Evolutionary conservation across 495 filamentous ascomycete species (phyloP), one percentile per base, ranked within the genome.

Genomic region (Aspergillus asperescens): DNA sequence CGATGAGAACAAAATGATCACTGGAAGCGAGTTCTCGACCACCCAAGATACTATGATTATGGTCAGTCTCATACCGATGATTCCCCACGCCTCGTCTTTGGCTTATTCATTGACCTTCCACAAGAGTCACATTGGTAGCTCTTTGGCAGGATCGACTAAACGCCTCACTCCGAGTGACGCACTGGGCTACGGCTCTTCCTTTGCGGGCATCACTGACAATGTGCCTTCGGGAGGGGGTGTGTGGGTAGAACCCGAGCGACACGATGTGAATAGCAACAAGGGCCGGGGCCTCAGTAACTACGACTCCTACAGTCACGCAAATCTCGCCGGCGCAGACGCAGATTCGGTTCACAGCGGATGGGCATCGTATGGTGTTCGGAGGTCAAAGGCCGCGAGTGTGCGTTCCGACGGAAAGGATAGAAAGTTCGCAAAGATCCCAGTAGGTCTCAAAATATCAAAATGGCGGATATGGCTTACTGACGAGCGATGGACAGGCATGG

Each of bases 371-470:
- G 51, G 50, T 5, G 22, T 43, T 10, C 19, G 27, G 15, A 18
- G 24, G n/a, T 42, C 47, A 22, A 16, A 23, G 12, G 22, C 31
- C 32, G 27, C 35, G 22, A 47, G 18, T 12, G 44, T 34, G 3
- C 45, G 20, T 7, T 15, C n/a, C 0, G 27, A 27, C 27, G 20
- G 35, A 15, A 46, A 45, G 39, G 40, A 35, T 3, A 45, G 56
- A 3, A 54, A 41, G 4, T 65, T 64, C 37, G 56, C 62, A n/a
- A 61, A 52, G 29, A 25, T 61, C 2, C 50, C 45, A 31, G 56
- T 65, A 23, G 37, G 51, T 47, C 2, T 10, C 8, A 38, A 20
- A 9, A 2, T 42, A 31, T 25, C 3, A 1, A 1, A n/a, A 12
- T 1, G 20, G 1, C 12, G 15, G 20, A 7, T 13, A 20, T 39